These are phyloP conservation scores for Ceratocystis diversiconidia DNA, from an alignment of 2,329 filamentous ascomycete species.

Conservation along the genomic window DNA sequence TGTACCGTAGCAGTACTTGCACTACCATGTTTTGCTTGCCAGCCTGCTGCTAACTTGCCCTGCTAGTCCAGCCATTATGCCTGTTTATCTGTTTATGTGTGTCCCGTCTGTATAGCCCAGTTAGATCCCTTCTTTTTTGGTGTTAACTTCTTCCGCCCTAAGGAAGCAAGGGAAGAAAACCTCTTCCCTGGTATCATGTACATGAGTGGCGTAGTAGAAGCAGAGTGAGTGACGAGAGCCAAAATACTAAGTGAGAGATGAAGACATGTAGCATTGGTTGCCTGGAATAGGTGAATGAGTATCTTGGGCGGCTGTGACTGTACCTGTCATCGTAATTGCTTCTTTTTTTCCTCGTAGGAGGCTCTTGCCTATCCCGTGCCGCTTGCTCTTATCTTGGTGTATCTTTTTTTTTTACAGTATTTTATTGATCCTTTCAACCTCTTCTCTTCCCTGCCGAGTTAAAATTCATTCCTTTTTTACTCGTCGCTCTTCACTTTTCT, in stretches of 20 bases:
- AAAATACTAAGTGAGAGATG: no score
- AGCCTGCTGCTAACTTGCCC: neutral
- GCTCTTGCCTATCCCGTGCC: neutral
- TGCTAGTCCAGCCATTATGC: neutral
- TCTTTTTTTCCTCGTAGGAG: neutral
- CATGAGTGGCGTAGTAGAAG: no score
- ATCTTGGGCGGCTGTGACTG: neutral
- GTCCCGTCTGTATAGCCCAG: no score
- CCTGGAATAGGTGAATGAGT: no score
- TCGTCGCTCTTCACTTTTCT: slow-evolving; percentile 13
- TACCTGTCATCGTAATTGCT: neutral
- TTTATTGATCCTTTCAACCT: neutral
- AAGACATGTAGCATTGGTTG: no score
- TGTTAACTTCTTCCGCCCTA: no score
- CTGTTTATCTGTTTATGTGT: no score
- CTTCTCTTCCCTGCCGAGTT: slow-evolving; percentile 1
- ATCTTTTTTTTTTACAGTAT: slow-evolving; percentile 19
- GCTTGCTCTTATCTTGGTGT: neutral
- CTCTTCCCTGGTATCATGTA: no score
- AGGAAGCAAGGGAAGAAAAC: no score
- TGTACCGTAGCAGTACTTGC: neutral
- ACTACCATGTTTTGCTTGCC: neutral
- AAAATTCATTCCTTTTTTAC: slow-evolving; percentile 21
- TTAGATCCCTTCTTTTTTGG: no score
- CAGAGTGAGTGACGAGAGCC: no score